Percentiles rank a stretch among this genome's conserved stretches.
Conservation (phyloP, 192 early-diverging fungal genomes). For the Entomortierella beljakovae region DNA sequence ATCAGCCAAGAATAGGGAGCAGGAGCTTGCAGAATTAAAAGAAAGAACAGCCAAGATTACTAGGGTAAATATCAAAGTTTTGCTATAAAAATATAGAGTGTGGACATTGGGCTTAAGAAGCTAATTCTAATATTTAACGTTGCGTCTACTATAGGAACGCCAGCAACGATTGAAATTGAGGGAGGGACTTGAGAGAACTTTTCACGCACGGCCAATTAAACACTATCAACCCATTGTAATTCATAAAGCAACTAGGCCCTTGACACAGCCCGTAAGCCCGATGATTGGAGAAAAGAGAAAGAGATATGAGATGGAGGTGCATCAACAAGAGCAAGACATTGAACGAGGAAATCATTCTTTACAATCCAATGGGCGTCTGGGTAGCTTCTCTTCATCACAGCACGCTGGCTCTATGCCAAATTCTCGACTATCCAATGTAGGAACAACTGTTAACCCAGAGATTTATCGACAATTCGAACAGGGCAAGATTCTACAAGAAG, state of each 20-base stretch:
- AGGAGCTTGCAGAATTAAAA: conserved; percentile 56
- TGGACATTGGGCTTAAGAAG: too few species aligned
- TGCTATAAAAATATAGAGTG: too few species aligned
- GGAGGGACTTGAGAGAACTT: conserved; percentile 19
- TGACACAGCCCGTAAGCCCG: conserved; percentile 62
- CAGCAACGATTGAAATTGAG: conserved; percentile 15
- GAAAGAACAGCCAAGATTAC: conserved; percentile 24
- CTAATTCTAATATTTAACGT: too few species aligned
- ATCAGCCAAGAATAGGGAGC: conserved; percentile 43
- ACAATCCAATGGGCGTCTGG: not conserved
- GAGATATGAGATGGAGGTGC: conserved; percentile 37
- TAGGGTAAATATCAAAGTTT: conserved; percentile 5
- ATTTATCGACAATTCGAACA: conserved; percentile 24
- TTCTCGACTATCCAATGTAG: not conserved
- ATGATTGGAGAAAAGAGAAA: conserved; percentile 53
- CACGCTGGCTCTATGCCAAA: not conserved
- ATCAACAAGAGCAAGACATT: conserved; percentile 29
- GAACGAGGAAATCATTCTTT: conserved; percentile 1
- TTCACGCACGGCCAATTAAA: conserved; percentile 60
- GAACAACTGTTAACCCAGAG: not conserved
- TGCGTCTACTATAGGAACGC: conserved; percentile 10
- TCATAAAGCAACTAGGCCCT: conserved; percentile 55
- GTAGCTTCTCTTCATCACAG: not conserved
- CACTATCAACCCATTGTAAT: conserved; percentile 56
- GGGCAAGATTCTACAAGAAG: conserved; percentile 39